These are phyloP conservation scores for Mikania micrantha DNA, from an alignment of 129 eudicot species.

Conservation along the genomic window DNA sequence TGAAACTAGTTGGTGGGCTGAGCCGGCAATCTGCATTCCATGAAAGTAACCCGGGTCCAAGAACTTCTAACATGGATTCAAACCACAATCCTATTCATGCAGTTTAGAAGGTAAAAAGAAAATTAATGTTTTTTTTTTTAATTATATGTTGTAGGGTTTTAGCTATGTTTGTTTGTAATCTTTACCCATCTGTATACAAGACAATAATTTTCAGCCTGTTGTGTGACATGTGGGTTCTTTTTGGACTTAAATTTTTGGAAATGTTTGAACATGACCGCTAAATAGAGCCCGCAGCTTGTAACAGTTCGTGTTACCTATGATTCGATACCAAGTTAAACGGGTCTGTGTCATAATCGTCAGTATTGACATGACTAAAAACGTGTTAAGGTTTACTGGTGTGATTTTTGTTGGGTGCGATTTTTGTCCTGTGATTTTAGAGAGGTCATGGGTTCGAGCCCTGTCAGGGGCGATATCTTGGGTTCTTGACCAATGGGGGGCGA, in stretches of 20 bases:
- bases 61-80: constrained; percentile 41
- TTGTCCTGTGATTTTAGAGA: too few relatives aligned
- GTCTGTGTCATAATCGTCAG: too few relatives aligned
- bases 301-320: too few relatives aligned
- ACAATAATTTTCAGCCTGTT: constrained; percentile 31
- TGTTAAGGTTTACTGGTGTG: too few relatives aligned
- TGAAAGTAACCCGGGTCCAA: constrained; percentile 51
- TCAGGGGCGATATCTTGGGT: too few relatives aligned
- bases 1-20: constrained; percentile 59
- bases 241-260: not conserved
- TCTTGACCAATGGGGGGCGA: too few relatives aligned
- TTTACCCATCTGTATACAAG: constrained; percentile 36
- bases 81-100: constrained; percentile 71
- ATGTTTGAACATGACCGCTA: not conserved
- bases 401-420: too few relatives aligned
- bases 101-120: constrained; percentile 28
- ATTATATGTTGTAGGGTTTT: constrained; percentile 17
- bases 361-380: too few relatives aligned
- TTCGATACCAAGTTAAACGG: too few relatives aligned
- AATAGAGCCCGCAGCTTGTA: too few relatives aligned
- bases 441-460: too few relatives aligned
- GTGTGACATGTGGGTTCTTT: constrained; percentile 10
- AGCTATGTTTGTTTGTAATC: constrained; percentile 24
- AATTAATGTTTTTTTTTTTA: constrained; percentile 1
- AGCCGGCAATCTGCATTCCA: constrained; percentile 83